A percentile compares a stretch with the other conserved stretches of the same genome.
phyloP scores from a whole-genome alignment of 495 filamentous ascomycete species.

The Trichoderma orchidacearum region DNA sequence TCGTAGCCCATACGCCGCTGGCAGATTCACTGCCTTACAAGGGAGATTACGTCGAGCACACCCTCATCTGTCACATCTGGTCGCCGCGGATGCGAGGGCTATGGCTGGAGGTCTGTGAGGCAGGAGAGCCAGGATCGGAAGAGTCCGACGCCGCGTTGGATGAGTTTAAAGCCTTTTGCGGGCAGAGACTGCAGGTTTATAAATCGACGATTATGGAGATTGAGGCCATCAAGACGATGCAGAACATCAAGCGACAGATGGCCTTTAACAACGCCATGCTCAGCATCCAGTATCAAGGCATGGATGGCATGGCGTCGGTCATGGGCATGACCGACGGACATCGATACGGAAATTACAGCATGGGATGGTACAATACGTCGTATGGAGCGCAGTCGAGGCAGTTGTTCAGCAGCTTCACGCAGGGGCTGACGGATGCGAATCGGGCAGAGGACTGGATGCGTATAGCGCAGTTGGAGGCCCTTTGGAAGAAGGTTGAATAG shows the following conservation, averaged over 20 bases:
- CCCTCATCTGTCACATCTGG: constrained; percentile 7
- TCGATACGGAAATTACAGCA: not conserved
- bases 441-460: not conserved
- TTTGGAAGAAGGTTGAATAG: not conserved
- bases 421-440: not conserved
- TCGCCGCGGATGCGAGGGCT: constrained; percentile 9
- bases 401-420: not conserved
- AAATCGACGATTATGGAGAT: constrained; percentile 5
- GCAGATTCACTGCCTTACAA: not conserved
- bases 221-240: constrained; percentile 4
- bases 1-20: constrained; percentile 5
- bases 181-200: constrained; percentile 4
- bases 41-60: not conserved
- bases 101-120: constrained; percentile 9
- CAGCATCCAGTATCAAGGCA: not conserved
- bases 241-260: constrained; percentile 5
- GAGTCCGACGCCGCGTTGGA: not conserved
- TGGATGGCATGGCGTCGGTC: not conserved
- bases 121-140: constrained; percentile 1
- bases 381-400: not conserved
- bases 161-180: constrained; percentile 1
- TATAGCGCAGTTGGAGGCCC: not conserved
- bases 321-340: not conserved
- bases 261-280: not conserved
- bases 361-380: constrained; percentile 3